phyloP scores from a whole-genome alignment of 208 protist species.

The Vickermania spadyakhi region DNA sequence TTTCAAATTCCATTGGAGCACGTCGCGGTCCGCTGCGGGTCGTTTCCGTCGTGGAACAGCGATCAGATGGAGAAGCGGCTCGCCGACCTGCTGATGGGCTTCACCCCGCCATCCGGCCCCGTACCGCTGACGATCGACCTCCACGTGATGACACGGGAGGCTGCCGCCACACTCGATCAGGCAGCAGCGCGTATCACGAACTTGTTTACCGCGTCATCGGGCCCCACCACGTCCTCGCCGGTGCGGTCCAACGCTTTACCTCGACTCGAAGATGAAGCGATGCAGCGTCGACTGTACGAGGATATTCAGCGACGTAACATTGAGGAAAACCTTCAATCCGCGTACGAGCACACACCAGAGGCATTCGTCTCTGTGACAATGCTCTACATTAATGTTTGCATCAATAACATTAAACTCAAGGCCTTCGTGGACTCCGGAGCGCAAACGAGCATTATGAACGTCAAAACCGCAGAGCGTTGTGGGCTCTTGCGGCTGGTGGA shows the following conservation, averaged over 20 bases:
- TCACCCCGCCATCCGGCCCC: not conserved
- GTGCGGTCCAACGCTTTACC: not conserved
- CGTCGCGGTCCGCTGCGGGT: slow-evolving; percentile 1
- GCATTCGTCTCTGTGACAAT: slow-evolving; percentile 82
- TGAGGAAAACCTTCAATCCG: slow-evolving; percentile 79
- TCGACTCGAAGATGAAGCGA: slow-evolving; percentile 26
- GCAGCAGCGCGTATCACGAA: not conserved
- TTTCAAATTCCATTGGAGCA: slow-evolving; percentile 3
- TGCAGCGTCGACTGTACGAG: slow-evolving; percentile 75
- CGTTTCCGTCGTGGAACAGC: not conserved
- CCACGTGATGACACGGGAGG: not conserved
- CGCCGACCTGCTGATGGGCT: not conserved
- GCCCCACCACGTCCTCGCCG: slow-evolving; percentile 1
- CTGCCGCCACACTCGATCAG: not conserved
- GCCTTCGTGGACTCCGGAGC: slow-evolving; percentile 93
- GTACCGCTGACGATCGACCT: not conserved
- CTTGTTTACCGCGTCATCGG: not conserved
- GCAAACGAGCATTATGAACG: slow-evolving; percentile 80
- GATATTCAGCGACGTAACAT: slow-evolving; percentile 78
- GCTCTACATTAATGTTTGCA: slow-evolving; percentile 87
- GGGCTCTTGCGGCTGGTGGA: slow-evolving; percentile 87
- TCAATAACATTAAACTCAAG: slow-evolving; percentile 88
- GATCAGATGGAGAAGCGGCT: not conserved
- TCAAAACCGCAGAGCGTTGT: slow-evolving; percentile 73
- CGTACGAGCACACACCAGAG: slow-evolving; percentile 94